Percentiles rank a stretch among this genome's conserved stretches.
Conservation (phyloP, 495 filamentous ascomycete species). For the Thozetella sp. region DNA sequence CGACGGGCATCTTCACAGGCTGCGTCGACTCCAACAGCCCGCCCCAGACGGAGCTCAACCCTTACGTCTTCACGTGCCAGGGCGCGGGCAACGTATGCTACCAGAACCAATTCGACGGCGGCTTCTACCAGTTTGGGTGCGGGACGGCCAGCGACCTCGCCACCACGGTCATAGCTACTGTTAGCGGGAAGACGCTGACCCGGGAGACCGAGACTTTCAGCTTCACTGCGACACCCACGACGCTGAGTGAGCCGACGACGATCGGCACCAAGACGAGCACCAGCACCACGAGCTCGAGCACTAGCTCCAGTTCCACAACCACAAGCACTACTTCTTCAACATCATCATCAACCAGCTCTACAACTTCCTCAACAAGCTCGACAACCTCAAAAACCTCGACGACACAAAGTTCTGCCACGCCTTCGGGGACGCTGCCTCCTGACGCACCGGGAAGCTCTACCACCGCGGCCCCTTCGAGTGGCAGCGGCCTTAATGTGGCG, state of each 20-base stretch:
- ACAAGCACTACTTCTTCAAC: constrained; percentile 12
- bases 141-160: constrained; percentile 42
- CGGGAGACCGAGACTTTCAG: constrained; percentile 28
- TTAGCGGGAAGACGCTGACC: constrained; percentile 26
- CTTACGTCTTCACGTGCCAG: constrained; percentile 47
- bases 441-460: constrained; percentile 10
- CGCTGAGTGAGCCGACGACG: constrained; percentile 35
- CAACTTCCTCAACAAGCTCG: constrained; percentile 9
- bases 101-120: constrained; percentile 47
- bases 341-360: constrained; percentile 13
- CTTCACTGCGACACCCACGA: constrained; percentile 28
- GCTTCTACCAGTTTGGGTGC: constrained; percentile 49
- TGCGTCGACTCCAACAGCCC: constrained; percentile 47
- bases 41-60: constrained; percentile 47
- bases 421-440: constrained; percentile 3
- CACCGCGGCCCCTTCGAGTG: constrained; percentile 12
- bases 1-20: constrained; percentile 47
- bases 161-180: constrained; percentile 40
- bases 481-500: constrained; percentile 24
- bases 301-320: constrained; percentile 15
- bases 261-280: constrained; percentile 22
- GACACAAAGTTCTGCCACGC: constrained; percentile 9
- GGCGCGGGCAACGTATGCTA: constrained; percentile 45
- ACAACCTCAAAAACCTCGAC: constrained; percentile 3
- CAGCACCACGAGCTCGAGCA: constrained; percentile 11